phyloP scores from a whole-genome alignment of 306 rosid genomes.

The Heteromeles arbutifolia region DNA sequence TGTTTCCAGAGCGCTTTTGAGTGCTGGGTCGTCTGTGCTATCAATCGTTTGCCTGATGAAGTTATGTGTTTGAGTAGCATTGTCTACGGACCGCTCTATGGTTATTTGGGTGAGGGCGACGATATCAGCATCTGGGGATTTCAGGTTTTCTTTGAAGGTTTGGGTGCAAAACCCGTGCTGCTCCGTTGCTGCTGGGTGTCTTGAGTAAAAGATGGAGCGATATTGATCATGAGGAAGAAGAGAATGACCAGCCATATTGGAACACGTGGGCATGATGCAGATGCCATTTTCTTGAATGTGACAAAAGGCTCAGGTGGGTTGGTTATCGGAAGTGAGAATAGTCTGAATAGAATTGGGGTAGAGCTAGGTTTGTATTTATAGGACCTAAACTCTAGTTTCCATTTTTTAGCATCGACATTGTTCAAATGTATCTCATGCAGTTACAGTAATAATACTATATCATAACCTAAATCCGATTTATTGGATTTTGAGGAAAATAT shows the following conservation, averaged over 20 bases:
- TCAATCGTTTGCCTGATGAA: background rate
- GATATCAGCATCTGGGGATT: background rate
- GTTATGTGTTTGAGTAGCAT: slow-evolving; percentile 5
- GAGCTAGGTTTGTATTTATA: background rate
- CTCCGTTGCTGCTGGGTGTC: slow-evolving; percentile 6
- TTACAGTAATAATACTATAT: background rate
- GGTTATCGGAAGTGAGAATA: background rate
- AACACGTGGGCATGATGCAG: background rate
- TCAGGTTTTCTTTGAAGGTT: slow-evolving; percentile 8
- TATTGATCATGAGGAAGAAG: background rate
- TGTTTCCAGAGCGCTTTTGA: background rate
- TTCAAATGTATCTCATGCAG: background rate
- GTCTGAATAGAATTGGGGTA: background rate
- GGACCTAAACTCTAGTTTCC: background rate
- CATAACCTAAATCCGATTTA: no score
- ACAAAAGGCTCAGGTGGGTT: background rate
- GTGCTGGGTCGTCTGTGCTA: background rate
- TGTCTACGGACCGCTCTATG: background rate
- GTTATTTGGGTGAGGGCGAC: slow-evolving; percentile 20
- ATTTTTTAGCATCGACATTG: background rate
- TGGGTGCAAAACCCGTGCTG: slow-evolving; percentile 23
- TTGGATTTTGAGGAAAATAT: no score
- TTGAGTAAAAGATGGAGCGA: background rate
- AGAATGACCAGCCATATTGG: background rate
- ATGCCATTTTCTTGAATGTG: background rate